These are phyloP conservation scores for Allantophomopsis cytisporea DNA, from an alignment of 2,329 filamentous ascomycete species.

Conservation along the genomic window DNA sequence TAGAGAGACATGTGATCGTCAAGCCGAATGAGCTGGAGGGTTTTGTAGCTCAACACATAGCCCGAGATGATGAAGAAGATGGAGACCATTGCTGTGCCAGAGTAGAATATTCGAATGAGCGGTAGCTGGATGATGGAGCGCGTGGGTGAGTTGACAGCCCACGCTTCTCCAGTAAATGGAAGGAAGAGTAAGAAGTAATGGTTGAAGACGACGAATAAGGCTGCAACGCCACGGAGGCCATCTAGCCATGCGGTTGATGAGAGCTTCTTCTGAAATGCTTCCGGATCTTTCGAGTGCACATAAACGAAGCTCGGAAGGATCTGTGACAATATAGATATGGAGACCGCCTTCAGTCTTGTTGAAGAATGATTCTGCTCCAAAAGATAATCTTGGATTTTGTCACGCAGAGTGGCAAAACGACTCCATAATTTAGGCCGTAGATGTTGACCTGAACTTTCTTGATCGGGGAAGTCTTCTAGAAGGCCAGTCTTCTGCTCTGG, in stretches of 20 bases:
- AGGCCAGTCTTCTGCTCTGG: too few species aligned
- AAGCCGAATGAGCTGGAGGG: constrained; percentile 23
- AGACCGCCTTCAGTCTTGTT: too few species aligned
- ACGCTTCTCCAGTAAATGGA: neutral
- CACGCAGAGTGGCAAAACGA: too few species aligned
- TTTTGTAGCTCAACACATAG: constrained; percentile 26
- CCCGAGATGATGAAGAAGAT: constrained; percentile 33
- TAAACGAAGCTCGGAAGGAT: neutral
- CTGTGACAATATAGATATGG: too few species aligned
- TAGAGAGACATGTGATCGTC: constrained; percentile 22
- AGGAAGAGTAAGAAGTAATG: constrained; percentile 17
- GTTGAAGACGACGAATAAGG: constrained; percentile 27
- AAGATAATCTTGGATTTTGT: too few species aligned
- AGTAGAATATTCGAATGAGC: constrained; percentile 24
- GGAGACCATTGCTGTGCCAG: constrained; percentile 27
- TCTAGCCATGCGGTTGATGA: constrained; percentile 29
- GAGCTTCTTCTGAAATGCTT: neutral
- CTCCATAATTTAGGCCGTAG: too few species aligned
- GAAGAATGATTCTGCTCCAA: too few species aligned
- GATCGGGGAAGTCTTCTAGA: too few species aligned
- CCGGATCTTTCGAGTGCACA: too few species aligned
- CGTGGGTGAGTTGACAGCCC: constrained; percentile 16
- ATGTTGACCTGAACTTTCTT: too few species aligned
- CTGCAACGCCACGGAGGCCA: constrained; percentile 29
- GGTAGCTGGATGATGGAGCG: constrained; percentile 27